Percentiles rank a stretch among this genome's conserved stretches.
Evolutionary conservation across 2,329 filamentous ascomycete genomes (phyloP).

Genomic region (Xylariaceae sp.): DNA sequence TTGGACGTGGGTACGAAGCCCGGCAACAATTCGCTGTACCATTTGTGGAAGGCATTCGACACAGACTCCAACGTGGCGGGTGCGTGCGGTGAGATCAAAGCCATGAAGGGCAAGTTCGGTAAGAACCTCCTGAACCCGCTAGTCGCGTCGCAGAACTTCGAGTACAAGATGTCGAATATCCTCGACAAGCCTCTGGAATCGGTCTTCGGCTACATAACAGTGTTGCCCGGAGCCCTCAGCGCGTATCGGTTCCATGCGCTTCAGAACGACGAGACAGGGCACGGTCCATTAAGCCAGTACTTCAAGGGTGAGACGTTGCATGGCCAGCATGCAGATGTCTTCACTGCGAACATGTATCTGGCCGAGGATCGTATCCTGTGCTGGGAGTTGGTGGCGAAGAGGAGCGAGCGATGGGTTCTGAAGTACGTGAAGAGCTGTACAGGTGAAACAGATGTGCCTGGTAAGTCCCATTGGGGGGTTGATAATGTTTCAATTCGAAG

Average conservation of each 20-base stretch:
- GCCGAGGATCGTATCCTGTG: constrained; percentile 97
- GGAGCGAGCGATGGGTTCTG: constrained; percentile 93
- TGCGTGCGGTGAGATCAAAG: constrained; percentile 98
- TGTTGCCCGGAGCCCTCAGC: constrained; percentile 97
- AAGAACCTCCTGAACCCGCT: constrained; percentile 92
- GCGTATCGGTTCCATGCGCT: constrained; percentile 94
- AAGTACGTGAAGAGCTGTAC: constrained; percentile 98
- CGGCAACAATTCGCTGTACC: constrained; percentile 88
- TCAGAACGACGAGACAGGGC: constrained; percentile 94
- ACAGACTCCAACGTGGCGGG: constrained; percentile 97
- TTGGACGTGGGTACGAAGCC: constrained; percentile 96
- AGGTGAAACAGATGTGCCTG: constrained; percentile 96
- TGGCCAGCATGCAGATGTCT: constrained; percentile 85
- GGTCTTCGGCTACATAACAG: constrained; percentile 96
- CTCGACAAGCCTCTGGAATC: constrained; percentile 97
- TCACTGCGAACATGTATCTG: constrained; percentile 99
- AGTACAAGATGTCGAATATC: constrained; percentile 99
- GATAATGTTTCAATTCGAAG: constrained; percentile 28
- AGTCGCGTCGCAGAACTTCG: constrained; percentile 96
- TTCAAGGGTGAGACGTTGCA: constrained; percentile 97
- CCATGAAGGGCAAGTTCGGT: constrained; percentile 85
- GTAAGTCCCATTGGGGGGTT: constrained; percentile 58
- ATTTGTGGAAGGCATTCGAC: constrained; percentile 98
- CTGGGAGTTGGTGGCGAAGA: constrained; percentile 95
- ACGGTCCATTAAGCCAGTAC: constrained; percentile 94